phyloP scores from a whole-genome alignment of 2,329 filamentous ascomycete genomes.

The Alternaria viburni region DNA sequence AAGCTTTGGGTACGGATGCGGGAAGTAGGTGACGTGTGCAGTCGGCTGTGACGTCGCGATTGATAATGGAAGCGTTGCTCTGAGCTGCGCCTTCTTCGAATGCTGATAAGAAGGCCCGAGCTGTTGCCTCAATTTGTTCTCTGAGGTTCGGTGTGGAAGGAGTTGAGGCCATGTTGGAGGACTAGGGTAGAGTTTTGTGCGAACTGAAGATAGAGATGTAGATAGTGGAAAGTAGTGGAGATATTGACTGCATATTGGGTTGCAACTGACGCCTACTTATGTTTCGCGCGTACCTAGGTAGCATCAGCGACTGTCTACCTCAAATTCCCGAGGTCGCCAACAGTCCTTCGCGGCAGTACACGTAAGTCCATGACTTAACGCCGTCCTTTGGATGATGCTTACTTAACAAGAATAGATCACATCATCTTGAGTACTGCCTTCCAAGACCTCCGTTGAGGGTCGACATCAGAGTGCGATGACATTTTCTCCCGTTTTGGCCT shows the following conservation, averaged over 20 bases:
- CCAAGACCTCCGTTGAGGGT: background rate
- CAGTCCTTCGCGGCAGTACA: background rate
- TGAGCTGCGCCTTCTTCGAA: constrained; percentile 7
- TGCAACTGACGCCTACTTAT: background rate
- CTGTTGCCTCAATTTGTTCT: constrained; percentile 1
- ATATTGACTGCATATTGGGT: background rate
- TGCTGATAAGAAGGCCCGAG: constrained; percentile 1
- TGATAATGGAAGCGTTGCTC: constrained; percentile 4
- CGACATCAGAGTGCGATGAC: background rate
- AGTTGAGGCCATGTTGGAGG: background rate
- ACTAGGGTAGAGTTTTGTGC: background rate
- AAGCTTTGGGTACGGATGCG: background rate
- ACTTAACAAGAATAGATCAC: background rate
- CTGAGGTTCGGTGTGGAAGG: background rate
- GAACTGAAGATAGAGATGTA: background rate
- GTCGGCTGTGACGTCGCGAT: constrained; percentile 7
- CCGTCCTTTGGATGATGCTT: background rate
- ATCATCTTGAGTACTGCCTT: background rate
- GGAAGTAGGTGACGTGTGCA: constrained; percentile 6
- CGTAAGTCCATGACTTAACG: background rate
- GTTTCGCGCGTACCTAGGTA: background rate
- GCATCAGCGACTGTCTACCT: background rate
- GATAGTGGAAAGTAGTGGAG: background rate
- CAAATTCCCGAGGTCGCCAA: background rate
- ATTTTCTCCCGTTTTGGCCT: background rate